Conservation (phyloP, 305 asterid species). For the Vinca major region DNA sequence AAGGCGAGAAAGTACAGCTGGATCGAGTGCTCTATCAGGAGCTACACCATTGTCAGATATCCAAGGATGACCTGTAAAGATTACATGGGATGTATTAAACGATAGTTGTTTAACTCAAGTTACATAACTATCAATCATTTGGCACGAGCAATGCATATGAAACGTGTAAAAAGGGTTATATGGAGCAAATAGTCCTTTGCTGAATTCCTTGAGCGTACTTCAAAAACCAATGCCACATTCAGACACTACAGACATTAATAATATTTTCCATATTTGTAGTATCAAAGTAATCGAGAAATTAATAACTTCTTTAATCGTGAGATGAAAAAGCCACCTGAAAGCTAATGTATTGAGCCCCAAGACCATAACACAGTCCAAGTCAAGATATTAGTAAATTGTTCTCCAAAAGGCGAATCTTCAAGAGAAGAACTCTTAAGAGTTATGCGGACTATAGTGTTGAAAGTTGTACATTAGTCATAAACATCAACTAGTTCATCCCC, state of each 20-base stretch:
- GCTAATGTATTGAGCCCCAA: neutral
- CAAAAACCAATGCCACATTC: neutral
- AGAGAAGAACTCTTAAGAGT: neutral
- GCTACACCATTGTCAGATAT: constrained; percentile 79
- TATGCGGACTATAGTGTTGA: neutral
- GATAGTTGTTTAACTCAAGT: constrained; percentile 9
- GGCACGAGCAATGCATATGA: neutral
- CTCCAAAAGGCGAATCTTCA: neutral
- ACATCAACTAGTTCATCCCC: neutral
- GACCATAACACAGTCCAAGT: neutral
- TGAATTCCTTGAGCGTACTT: neutral
- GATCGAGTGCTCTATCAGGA: constrained; percentile 67
- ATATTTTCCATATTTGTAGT: neutral
- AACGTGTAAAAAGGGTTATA: neutral
- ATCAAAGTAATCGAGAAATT: neutral
- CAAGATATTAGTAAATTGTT: neutral
- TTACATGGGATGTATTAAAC: constrained; percentile 12
- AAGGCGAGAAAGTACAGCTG: constrained; percentile 80
- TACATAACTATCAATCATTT: neutral
- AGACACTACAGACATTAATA: neutral
- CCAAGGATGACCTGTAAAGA: constrained; percentile 66
- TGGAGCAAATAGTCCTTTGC: neutral
- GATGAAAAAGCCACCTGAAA: neutral
- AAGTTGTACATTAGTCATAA: neutral
- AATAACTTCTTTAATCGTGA: neutral